Percentiles rank a stretch among this genome's conserved stretches.
Evolutionary conservation across 192 early-diverging fungal species (phyloP).

Genomic region (Coemansia asiatica): DNA sequence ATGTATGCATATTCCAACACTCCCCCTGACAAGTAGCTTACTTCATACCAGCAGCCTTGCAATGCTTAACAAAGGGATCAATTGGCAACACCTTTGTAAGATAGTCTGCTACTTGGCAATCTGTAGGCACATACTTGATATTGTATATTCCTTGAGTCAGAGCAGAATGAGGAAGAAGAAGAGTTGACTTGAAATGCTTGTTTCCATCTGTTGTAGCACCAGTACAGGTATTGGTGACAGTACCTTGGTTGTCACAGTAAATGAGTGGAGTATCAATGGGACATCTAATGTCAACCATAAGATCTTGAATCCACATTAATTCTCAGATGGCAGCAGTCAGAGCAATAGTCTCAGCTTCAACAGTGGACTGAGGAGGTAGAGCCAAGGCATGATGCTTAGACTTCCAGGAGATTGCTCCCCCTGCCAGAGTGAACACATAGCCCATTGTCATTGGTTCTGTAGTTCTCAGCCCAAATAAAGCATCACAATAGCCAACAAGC

Average conservation of each 20-base stretch:
- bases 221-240: constrained; percentile 6
- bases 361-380: constrained; percentile 5
- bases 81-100: neutral
- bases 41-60: constrained; percentile 3
- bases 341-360: constrained; percentile 8
- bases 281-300: constrained; percentile 6
- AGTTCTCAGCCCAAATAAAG: constrained; percentile 1
- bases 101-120: neutral
- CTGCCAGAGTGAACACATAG: constrained; percentile 2
- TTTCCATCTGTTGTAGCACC: constrained; percentile 11
- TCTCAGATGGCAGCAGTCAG: constrained; percentile 9
- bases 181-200: constrained; percentile 20
- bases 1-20: neutral
- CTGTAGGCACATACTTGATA: neutral
- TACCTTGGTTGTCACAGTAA: constrained; percentile 13
- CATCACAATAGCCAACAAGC: constrained; percentile 12
- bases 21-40: neutral
- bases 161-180: constrained; percentile 4
- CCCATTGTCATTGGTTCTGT: constrained; percentile 6
- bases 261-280: neutral
- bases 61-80: neutral
- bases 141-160: too few species aligned
- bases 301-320: constrained; percentile 3
- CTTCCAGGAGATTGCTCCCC: constrained; percentile 14
- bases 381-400: neutral